Evolutionary conservation across 257 asterid genomes (phyloP), one percentile per base, ranked within the genome.

Genomic region (Fraxinus pennsylvanica): DNA sequence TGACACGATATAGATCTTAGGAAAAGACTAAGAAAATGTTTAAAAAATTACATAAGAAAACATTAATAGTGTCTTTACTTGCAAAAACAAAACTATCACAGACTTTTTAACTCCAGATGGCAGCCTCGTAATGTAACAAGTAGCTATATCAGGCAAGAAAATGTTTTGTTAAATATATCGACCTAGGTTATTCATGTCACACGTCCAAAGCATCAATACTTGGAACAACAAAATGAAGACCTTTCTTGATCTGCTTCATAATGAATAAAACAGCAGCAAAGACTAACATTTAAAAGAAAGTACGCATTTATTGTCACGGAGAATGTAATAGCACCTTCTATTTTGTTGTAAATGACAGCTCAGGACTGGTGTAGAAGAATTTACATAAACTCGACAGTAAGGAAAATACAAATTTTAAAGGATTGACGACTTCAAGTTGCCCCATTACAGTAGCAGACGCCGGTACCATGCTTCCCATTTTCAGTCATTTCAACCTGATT

Each of bases 381-480:
- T 81, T 89, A 92, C 95, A 92, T 41, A 74, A 73, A 84, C 86
- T 77, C 88, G 78, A 85, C 45, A 76, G 78, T 75, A 66, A 78
- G 74, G 83, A 74, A 67, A 67, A 85, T 82, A 81, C 68, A 61
- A 39, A 54, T 22, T 27, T 33, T 67, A 36, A 61, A n/a, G 66
- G 66, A 57, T n/a, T 69, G 66, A 41, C 70, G 80, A 73, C 83
- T 81, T 88, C 91, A 93, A 77, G 85, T 86, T 68, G 84, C 85
- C 30, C 98, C 94, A 74, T 93, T 91, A 88, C 92, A 86, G 82
- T 82, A 86, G 77, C 82, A 89, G 71, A 82, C 86, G 39, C 97
- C 96, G 80, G 90, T 89, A 72, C 84, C 84, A 73, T 79, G 85
- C 68, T 33, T 78, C 69, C 87, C 90, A 33, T 82, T 87, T 78